Conservation (phyloP, 768 basidiomycete genomes). For the Termitomyces sp. region DNA sequence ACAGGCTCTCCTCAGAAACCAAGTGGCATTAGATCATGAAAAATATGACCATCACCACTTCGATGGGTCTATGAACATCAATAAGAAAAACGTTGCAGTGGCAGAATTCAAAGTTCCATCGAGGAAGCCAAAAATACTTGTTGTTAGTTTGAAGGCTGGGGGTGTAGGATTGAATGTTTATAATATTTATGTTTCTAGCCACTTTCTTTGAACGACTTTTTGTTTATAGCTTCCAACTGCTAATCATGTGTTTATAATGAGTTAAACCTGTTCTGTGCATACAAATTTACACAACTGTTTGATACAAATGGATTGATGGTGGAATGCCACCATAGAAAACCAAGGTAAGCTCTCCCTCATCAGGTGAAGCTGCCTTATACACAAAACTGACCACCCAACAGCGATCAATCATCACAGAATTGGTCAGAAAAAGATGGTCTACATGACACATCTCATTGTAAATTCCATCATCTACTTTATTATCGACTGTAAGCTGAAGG, state of each 20-base stretch:
- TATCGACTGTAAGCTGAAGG: not conserved
- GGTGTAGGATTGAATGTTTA: constrained; percentile 85
- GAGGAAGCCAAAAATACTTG: constrained; percentile 68
- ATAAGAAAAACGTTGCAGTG: constrained; percentile 72
- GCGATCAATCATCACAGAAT: constrained; percentile 86
- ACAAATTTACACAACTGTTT: constrained; percentile 3
- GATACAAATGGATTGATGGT: constrained; percentile 86
- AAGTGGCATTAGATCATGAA: constrained; percentile 66
- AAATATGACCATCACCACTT: constrained; percentile 70
- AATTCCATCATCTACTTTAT: constrained; percentile 17
- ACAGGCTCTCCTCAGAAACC: constrained; percentile 71
- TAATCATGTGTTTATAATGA: constrained; percentile 84
- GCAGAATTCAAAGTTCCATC: constrained; percentile 71
- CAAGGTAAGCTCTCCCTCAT: constrained; percentile 47
- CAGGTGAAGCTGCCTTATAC: not conserved
- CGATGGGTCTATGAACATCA: constrained; percentile 90
- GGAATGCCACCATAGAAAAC: constrained; percentile 81
- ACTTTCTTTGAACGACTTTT: not conserved
- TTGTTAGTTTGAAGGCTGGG: constrained; percentile 84
- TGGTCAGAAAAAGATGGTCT: constrained; percentile 77
- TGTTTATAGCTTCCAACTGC: constrained; percentile 62
- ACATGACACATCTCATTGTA: constrained; percentile 84
- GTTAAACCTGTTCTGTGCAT: constrained; percentile 7
- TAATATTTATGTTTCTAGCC: not conserved
- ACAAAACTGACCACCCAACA: constrained; percentile 16